phyloP scores from a whole-genome alignment of 2,329 filamentous ascomycete genomes.

The Thielaviopsis musarum region DNA sequence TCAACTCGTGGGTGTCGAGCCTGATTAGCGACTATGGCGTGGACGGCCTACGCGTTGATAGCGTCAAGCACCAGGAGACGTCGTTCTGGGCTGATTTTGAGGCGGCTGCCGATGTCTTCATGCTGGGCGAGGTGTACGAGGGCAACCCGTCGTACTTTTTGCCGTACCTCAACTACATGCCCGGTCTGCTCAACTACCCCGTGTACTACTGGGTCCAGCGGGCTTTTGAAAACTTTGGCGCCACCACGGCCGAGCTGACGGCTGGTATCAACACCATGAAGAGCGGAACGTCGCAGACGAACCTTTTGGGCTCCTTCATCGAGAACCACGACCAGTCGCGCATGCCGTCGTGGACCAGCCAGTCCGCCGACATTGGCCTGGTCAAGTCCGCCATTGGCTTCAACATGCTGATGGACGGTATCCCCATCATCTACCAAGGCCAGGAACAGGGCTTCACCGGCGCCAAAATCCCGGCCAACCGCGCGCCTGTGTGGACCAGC shows the following conservation, averaged over 20 bases:
- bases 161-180: conserved; percentile 33
- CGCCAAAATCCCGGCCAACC: conserved; percentile 27
- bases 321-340: conserved; percentile 47
- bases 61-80: conserved; percentile 51
- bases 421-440: conserved; percentile 42
- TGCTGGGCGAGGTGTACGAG: conserved; percentile 46
- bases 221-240: conserved; percentile 10
- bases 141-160: conserved; percentile 35
- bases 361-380: conserved; percentile 36
- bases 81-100: conserved; percentile 28
- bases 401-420: conserved; percentile 26
- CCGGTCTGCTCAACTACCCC: conserved; percentile 31
- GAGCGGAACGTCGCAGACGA: conserved; percentile 28
- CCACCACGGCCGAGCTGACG: conserved; percentile 28
- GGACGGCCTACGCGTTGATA: conserved; percentile 51
- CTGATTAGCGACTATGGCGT: conserved; percentile 60
- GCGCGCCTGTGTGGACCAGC: conserved; percentile 11
- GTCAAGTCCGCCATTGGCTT: conserved; percentile 23
- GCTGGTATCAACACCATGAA: conserved; percentile 45
- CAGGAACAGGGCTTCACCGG: conserved; percentile 39
- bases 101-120: conserved; percentile 42
- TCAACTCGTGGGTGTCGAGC: conserved; percentile 41
- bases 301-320: conserved; percentile 35
- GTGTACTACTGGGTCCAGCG: conserved; percentile 13
- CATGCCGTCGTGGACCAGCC: conserved; percentile 26